These are phyloP conservation scores for Colletotrichum zoysiae DNA, from an alignment of 2,329 filamentous ascomycete genomes.

Conservation along the genomic window DNA sequence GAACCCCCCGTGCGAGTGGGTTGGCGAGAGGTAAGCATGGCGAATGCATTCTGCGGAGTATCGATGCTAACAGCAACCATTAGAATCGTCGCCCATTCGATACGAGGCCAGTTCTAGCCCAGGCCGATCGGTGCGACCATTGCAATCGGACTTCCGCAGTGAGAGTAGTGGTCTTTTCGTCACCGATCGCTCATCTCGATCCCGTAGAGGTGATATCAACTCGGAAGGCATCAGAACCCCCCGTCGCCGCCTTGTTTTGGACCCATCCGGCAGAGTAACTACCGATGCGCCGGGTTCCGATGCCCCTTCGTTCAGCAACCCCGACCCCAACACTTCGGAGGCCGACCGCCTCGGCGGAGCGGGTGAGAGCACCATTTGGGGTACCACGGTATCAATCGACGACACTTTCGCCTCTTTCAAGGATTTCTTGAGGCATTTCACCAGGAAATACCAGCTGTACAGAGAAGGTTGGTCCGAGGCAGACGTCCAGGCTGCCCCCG, in stretches of 20 bases:
- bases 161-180: slow-evolving; percentile 92
- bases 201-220: slow-evolving; percentile 87
- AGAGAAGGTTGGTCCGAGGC: slow-evolving; percentile 85
- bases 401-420: slow-evolving; percentile 91
- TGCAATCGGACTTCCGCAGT: slow-evolving; percentile 80
- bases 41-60: slow-evolving; percentile 1
- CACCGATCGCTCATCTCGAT: slow-evolving; percentile 66
- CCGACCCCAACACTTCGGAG: slow-evolving; percentile 89
- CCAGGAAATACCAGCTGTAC: slow-evolving; percentile 94
- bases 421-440: slow-evolving; percentile 92
- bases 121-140: slow-evolving; percentile 69
- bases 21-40: slow-evolving; percentile 70
- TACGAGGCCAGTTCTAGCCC: slow-evolving; percentile 94
- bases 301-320: slow-evolving; percentile 70
- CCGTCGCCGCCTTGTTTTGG: slow-evolving; percentile 69
- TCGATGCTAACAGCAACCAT: not conserved
- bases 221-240: slow-evolving; percentile 77
- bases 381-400: slow-evolving; percentile 93
- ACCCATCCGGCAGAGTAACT: slow-evolving; percentile 69
- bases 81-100: slow-evolving; percentile 92
- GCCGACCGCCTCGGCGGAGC: slow-evolving; percentile 87
- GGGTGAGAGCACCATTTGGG: slow-evolving; percentile 90
- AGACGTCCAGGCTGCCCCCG: slow-evolving; percentile 76
- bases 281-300: slow-evolving; percentile 67
- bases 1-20: slow-evolving; percentile 77